phyloP scores from a whole-genome alignment of 2,329 filamentous ascomycete genomes.

The Zasmidium angulare region DNA sequence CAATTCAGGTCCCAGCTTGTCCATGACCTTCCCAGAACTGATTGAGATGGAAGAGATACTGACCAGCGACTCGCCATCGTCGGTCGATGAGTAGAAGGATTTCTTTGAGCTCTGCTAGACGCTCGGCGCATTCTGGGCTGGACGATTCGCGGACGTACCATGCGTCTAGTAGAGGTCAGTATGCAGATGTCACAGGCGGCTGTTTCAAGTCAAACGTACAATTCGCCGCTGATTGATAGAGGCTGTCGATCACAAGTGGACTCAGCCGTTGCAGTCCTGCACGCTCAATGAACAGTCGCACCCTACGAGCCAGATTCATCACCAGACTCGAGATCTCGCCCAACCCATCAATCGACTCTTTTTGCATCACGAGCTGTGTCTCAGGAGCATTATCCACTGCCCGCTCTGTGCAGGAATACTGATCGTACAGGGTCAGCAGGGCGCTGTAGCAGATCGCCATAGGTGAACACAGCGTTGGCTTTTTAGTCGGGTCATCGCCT shows the following conservation, averaged over 20 bases:
- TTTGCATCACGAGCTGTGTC: conserved; percentile 37
- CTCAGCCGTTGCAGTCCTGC: conserved; percentile 16
- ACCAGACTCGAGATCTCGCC: conserved; percentile 18
- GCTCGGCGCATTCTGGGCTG: conserved; percentile 20
- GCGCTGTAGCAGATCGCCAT: conserved; percentile 37
- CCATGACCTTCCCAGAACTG: conserved; percentile 7
- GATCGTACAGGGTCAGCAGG: conserved; percentile 35
- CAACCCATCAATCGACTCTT: conserved; percentile 32
- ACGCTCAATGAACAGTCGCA: conserved; percentile 15
- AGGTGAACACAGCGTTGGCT: conserved; percentile 28
- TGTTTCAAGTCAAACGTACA: conserved; percentile 18
- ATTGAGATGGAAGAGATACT: conserved; percentile 20
- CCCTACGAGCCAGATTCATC: conserved; percentile 19
- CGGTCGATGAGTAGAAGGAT: conserved; percentile 20
- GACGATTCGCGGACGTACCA: conserved; percentile 37
- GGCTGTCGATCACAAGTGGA: conserved; percentile 31
- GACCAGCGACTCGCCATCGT: conserved; percentile 29
- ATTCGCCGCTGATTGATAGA: conserved; percentile 39
- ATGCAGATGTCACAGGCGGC: neutral
- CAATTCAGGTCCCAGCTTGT: neutral
- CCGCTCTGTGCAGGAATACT: conserved; percentile 35
- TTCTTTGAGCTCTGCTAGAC: conserved; percentile 27
- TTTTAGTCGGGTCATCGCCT: conserved; percentile 14
- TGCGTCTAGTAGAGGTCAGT: conserved; percentile 15
- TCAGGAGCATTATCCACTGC: conserved; percentile 29